These are phyloP conservation scores for Grammothele lineata DNA, from an alignment of 768 basidiomycete species.

Conservation along the genomic window DNA sequence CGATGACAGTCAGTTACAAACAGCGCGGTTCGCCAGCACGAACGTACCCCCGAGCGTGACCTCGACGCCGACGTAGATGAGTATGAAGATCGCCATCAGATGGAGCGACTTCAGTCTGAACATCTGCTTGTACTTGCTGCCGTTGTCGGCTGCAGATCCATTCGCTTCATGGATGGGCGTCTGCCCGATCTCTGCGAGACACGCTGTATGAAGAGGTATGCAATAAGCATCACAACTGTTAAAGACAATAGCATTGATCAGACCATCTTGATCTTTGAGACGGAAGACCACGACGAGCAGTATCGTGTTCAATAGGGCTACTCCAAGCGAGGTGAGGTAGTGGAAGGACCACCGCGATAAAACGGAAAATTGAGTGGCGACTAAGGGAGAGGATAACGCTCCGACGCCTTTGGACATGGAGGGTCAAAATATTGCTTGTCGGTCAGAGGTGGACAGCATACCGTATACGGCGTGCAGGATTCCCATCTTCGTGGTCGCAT, in stretches of 20 bases:
- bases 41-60: constrained; percentile 34
- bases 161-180: constrained; percentile 30
- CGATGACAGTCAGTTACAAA: neutral
- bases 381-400: constrained; percentile 65
- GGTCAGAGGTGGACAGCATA: constrained; percentile 7
- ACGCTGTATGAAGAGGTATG: constrained; percentile 35
- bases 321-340: constrained; percentile 63
- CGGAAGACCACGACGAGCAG: constrained; percentile 57
- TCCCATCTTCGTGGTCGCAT: constrained; percentile 63
- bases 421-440: neutral
- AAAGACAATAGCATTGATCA: too few species aligned
- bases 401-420: constrained; percentile 45
- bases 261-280: constrained; percentile 72
- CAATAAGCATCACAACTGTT: too few species aligned
- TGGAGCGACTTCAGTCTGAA: constrained; percentile 36
- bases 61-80: constrained; percentile 42
- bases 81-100: constrained; percentile 36
- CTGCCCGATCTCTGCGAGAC: constrained; percentile 51
- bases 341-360: constrained; percentile 70
- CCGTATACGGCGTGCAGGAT: constrained; percentile 66
- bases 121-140: constrained; percentile 42
- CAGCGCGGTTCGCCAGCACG: too few species aligned
- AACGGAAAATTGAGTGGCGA: constrained; percentile 77
- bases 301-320: constrained; percentile 55
- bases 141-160: constrained; percentile 18